phyloP scores from a whole-genome alignment of 2,329 filamentous ascomycete species.

The Xylariaceae sp. region DNA sequence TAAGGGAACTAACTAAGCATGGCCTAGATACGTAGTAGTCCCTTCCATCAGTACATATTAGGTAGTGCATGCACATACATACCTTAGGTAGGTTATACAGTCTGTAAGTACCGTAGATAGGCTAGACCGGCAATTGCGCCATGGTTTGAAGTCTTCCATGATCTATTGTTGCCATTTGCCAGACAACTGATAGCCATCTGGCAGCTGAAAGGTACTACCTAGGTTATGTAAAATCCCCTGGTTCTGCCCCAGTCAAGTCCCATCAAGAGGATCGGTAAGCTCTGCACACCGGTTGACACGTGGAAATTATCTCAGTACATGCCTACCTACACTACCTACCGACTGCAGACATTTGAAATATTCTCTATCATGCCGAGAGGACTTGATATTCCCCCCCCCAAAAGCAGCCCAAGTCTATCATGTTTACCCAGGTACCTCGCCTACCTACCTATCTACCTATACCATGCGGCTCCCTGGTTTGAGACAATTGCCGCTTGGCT shows the following conservation, averaged over 20 bases:
- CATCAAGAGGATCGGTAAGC: not conserved
- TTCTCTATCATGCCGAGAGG: constrained; percentile 19
- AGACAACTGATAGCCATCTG: not conserved
- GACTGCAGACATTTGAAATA: not conserved
- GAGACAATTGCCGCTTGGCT: constrained; percentile 23
- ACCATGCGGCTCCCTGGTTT: constrained; percentile 13
- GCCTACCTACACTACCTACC: constrained; percentile 1
- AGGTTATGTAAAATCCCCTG: not conserved
- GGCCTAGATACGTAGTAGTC: no score
- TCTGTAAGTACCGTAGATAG: no score
- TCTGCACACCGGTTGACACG: not conserved
- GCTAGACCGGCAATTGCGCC: no score
- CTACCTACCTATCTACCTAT: not conserved
- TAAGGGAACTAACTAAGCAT: no score
- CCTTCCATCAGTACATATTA: no score
- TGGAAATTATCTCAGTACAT: not conserved
- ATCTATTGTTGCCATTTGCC: not conserved
- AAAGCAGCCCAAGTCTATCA: constrained; percentile 19
- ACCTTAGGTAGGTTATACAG: no score
- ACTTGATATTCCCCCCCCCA: constrained; percentile 15
- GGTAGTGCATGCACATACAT: no score
- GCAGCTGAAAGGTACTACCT: not conserved
- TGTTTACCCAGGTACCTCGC: not conserved
- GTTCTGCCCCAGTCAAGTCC: not conserved
- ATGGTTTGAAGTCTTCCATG: no score